Conservation (phyloP, 805 yeast species). For the Monosporozyma aerobia region DNA sequence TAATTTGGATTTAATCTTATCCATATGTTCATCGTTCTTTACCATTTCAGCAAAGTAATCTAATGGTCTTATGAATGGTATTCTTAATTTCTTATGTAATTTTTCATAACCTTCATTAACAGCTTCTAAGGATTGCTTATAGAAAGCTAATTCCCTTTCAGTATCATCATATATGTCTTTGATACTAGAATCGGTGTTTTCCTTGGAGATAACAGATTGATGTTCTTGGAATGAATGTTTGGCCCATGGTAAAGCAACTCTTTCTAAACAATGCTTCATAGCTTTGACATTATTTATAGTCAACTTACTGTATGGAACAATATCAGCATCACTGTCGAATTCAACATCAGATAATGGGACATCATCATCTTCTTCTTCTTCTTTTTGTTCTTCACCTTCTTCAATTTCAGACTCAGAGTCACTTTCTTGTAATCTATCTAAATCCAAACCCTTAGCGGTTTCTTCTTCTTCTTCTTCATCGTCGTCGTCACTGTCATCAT, state of each 20-base stretch:
- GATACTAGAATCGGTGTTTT: slow-evolving; percentile 53
- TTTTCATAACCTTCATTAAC: slow-evolving; percentile 62
- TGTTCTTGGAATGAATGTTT: slow-evolving; percentile 76
- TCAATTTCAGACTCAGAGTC: slow-evolving; percentile 34
- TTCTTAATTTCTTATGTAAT: slow-evolving; percentile 50
- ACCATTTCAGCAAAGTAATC: slow-evolving; percentile 99
- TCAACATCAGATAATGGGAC: slow-evolving; percentile 86
- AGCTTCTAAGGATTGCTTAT: slow-evolving; percentile 86
- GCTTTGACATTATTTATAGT: slow-evolving; percentile 88
- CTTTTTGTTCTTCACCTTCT: slow-evolving; percentile 38
- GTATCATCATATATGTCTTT: slow-evolving; percentile 92
- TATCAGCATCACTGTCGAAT: slow-evolving; percentile 87
- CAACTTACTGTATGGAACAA: slow-evolving; percentile 83
- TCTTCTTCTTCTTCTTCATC: slow-evolving; percentile 39
- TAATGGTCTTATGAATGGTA: slow-evolving; percentile 85
- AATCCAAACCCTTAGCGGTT: slow-evolving; percentile 39
- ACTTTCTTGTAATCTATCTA: slow-evolving; percentile 42
- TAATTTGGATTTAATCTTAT: slow-evolving; percentile 72
- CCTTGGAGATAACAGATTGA: slow-evolving; percentile 57
- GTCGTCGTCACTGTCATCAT: slow-evolving; percentile 24
- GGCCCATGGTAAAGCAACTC: slow-evolving; percentile 51
- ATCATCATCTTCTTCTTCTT: slow-evolving; percentile 68
- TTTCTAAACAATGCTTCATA: slow-evolving; percentile 54
- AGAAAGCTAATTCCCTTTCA: slow-evolving; percentile 89
- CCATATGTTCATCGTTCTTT: slow-evolving; percentile 97